Evolutionary conservation across 495 filamentous ascomycete genomes (phyloP), one percentile per base, ranked within the genome.

Genomic region (Penicillium paxilli): DNA sequence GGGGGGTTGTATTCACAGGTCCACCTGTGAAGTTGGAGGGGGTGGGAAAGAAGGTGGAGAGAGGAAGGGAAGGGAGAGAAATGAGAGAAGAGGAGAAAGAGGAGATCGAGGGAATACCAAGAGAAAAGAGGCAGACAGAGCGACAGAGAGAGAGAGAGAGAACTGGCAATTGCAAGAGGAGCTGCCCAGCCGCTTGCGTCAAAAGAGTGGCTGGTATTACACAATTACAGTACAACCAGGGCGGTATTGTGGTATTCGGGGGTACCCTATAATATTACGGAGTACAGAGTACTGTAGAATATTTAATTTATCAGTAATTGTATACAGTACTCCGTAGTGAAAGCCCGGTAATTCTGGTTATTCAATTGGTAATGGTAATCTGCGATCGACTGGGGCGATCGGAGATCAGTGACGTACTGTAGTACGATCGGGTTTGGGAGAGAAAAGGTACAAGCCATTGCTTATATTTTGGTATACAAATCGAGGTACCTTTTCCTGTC

Each of bases 141-240:
- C 28, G 41, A 26, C 33, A 47, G 23, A 40, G 33, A 16, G 23
- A 21, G 40, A 58, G 46, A 16, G 33, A 23, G 46, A 50, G 40
- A 20, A 35, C n/a, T n/a, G 58, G 17, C 28, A 23, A 19, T 49
- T 21, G 49, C 38, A 49, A 32, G 50, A 49, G 46, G 51, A 46
- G 55, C 41, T 44, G 44, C 57, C 58, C 57, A 60, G 64, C 62
- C 64, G 63, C 62, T 63, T 67, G 64, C 64, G 64, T 67, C 64
- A 67, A 67, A 55, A 49, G 37, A 44, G 64, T 63, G 62, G 62
- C 59, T 65, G 56, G 65, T 32, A 37, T 47, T 54, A 54, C 35
- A 19, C 16, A 16, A 19, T 32, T 4, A 19, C 32, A 53, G 22
- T 37, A 37, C 14, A 24, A n/a, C 35, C 12, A 5, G 11, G 5